Base-by-base conservation (phyloP, 371 early-diverging fungal species). In the Syncephalis fuscata region DNA sequence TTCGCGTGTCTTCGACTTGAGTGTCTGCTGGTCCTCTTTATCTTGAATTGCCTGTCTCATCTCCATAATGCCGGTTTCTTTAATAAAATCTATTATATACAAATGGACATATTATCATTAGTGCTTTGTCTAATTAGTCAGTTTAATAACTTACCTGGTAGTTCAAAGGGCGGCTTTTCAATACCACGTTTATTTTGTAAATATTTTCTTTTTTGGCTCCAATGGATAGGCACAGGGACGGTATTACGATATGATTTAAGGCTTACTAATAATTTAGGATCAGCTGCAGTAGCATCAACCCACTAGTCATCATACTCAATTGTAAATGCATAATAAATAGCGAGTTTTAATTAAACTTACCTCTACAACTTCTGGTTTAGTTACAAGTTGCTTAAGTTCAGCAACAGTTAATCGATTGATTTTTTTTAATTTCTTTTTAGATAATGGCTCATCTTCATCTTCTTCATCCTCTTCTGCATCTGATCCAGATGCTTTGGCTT, bases 61-160 rank as follows among this genome's bases (percentile, higher is more conserved):
- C 59, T 93, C 88, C 83, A 84, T 89, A 56, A 98, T 92, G 27
- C 97, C 97, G 0, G 99, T 98, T 14, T 81, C 89, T 64, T 85
- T 85, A 61, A 97, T 95, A 57, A 91, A 97, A 43, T 90, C 92
- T 73, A 56, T 1, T 22, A 3, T 22, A 27, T 46, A 25, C 7
- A 24, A 9, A 39, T 37, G n/a, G 14, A 10, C 38, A 11, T 25
- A 51, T 39, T 39, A 26, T 2, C 21, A 46, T 16, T 15, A 22
- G 19, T 41, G 15, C 97, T 95, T 19, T 79, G 11, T 32, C n/a
- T n/a, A n/a, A n/a, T n/a, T n/a, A n/a, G n/a, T n/a, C n/a, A n/a
- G 11, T 24, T n/a, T 41, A 17, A 39, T 17, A 36, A 5, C 24
- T 17, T 65, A 76, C 78, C 78, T 20, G 98, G 98, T 38, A 97